phyloP scores from a whole-genome alignment of 129 eudicot genomes.

The Centella asiatica region DNA sequence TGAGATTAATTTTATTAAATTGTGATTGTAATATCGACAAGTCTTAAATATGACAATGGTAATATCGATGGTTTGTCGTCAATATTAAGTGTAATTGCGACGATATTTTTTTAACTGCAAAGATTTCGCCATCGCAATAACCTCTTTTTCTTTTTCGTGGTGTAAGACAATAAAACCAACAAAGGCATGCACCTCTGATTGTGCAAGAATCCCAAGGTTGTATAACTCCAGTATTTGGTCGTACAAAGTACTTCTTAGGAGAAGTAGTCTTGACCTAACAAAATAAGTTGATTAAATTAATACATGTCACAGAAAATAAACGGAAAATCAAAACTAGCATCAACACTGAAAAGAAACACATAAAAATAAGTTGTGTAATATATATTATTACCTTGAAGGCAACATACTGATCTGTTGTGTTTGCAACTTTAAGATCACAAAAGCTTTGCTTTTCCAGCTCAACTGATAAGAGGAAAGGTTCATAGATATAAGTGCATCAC shows the following conservation, averaged over 20 bases:
- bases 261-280: slow-evolving; percentile 89
- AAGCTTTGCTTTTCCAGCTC: slow-evolving; percentile 83
- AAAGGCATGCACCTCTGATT: slow-evolving; percentile 3
- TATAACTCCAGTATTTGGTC: slow-evolving; percentile 75
- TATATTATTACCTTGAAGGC: slow-evolving; percentile 67
- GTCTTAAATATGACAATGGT: too few species aligned
- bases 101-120: too few species aligned
- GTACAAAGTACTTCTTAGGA: slow-evolving; percentile 89
- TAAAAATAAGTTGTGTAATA: neutral
- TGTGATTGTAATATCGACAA: too few species aligned
- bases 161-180: neutral
- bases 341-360: neutral
- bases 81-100: too few species aligned
- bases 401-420: slow-evolving; percentile 60
- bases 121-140: too few species aligned
- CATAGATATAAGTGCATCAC: neutral
- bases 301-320: slow-evolving; percentile 2
- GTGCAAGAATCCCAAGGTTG: slow-evolving; percentile 12
- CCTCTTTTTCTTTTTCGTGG: neutral
- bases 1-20: too few species aligned
- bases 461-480: slow-evolving; percentile 31
- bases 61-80: too few species aligned
- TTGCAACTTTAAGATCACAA: slow-evolving; percentile 81
- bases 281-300: neutral
- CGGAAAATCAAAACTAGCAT: neutral